These are phyloP conservation scores for Lactuca sativa DNA, from an alignment of 129 eudicot genomes.

Conservation along the genomic window DNA sequence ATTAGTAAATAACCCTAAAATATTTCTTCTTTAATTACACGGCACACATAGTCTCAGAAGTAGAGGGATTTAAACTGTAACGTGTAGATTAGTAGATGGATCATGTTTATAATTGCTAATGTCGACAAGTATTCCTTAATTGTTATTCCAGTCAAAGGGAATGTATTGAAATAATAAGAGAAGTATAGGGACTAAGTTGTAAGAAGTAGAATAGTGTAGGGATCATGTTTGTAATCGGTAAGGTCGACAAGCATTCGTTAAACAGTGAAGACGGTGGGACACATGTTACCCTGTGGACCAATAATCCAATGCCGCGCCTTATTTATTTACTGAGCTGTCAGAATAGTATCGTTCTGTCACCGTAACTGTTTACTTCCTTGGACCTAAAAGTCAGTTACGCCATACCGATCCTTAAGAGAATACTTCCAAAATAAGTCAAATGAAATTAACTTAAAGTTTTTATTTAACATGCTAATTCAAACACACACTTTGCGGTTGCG, in stretches of 20 bases:
- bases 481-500: too few species aligned
- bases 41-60: too few species aligned
- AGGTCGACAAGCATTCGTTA: conserved; percentile 24
- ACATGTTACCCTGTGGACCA: conserved; percentile 24
- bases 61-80: too few species aligned
- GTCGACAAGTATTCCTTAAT: too few species aligned
- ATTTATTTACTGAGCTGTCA: conserved; percentile 30
- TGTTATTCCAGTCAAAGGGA: too few species aligned
- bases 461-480: neutral
- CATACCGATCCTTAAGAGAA: conserved; percentile 9
- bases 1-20: too few species aligned
- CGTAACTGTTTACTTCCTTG: conserved; percentile 31
- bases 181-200: neutral
- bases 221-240: neutral
- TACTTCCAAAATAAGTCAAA: neutral
- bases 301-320: neutral
- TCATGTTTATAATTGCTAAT: too few species aligned
- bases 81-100: too few species aligned
- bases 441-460: too few species aligned
- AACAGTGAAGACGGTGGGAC: conserved; percentile 25
- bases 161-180: neutral
- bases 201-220: conserved; percentile 7
- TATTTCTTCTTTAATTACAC: too few species aligned
- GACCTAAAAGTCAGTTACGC: conserved; percentile 27
- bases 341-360: conserved; percentile 28